Evolutionary conservation across 495 filamentous ascomycete genomes (phyloP), one percentile per base, ranked within the genome.

Genomic region (Cercophora samala): DNA sequence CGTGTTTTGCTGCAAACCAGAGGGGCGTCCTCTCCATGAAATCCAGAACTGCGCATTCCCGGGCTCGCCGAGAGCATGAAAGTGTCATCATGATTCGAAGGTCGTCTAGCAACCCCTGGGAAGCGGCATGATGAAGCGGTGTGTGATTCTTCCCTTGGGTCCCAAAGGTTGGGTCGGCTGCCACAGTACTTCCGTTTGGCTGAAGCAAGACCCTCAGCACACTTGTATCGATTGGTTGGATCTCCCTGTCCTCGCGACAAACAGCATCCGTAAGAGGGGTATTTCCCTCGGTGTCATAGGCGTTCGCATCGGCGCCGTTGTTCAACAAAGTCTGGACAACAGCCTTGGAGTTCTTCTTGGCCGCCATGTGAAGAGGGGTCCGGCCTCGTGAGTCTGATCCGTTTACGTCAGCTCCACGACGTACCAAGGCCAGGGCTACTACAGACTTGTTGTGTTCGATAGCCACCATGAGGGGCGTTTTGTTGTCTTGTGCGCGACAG

Each of bases 261-360:
- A 67, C 58, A 2, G 61, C 64, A 17, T 64, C 68, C 62, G 62
- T 62, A 5, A 70, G 18, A 2, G 68, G 68, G 15, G 68, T 70
- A 4, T 51, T 29, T 0, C 62, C 62, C 3, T 26, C 19, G 5
- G 2, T 1, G 21, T 70, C 68, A 24, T 17, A 46, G 1, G 60
- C 68, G 19, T 62, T 63, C 1, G 58, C 55, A 26, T 65, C 51
- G 2, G 68, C 70, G 0, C 64, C 68, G 0, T 70, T 62, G 0
- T 60, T 24, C 1, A 73, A 32, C 3, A 73, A 54, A 0, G 54
- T n/a, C 22, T 68, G 52, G 17, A 64, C 63, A 11, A 72, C 55
- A 29, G 53, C 37, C 3, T 15, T 32, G 25, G 66, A 24, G 23
- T 66, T 67, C 22, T 67, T 54, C 5, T 22, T 19, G 1, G 60